Evolutionary conservation across 2,329 filamentous ascomycete genomes (phyloP).

Genomic region (Ophioceras dolichostomum): DNA sequence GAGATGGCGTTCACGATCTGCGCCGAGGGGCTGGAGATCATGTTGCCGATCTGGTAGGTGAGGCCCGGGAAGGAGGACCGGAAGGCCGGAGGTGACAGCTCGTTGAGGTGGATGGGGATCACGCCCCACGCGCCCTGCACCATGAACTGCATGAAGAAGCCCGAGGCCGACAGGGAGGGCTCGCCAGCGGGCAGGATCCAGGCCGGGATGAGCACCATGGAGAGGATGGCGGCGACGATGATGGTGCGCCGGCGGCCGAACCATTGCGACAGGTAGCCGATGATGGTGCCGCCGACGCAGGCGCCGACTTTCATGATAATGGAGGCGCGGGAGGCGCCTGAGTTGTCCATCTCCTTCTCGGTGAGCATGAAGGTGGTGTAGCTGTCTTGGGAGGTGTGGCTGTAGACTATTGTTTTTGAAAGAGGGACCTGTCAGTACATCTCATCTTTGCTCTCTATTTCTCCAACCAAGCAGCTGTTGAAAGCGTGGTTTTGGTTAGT

Average conservation of each 20-base stretch:
- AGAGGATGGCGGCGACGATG: constrained; percentile 45
- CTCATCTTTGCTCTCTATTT: too few species aligned
- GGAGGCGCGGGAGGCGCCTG: constrained; percentile 56
- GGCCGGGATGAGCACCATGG: constrained; percentile 51
- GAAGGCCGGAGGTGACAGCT: constrained; percentile 60
- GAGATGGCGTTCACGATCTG: constrained; percentile 69
- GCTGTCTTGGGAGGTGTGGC: constrained; percentile 68
- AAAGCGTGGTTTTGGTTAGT: constrained; percentile 16
- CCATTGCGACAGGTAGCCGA: constrained; percentile 66
- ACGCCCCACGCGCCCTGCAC: constrained; percentile 69
- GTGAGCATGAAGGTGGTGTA: constrained; percentile 72
- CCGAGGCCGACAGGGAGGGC: constrained; percentile 44
- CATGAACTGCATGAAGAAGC: constrained; percentile 60
- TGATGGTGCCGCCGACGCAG: constrained; percentile 59
- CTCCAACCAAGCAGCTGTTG: not conserved
- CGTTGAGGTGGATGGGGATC: constrained; percentile 69
- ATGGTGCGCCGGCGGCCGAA: constrained; percentile 61
- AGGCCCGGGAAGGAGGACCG: constrained; percentile 65
- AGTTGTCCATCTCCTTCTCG: constrained; percentile 56
- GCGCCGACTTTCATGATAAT: constrained; percentile 73
- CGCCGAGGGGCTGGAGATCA: constrained; percentile 55
- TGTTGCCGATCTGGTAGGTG: constrained; percentile 66
- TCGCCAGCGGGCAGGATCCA: constrained; percentile 57
- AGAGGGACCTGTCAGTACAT: constrained; percentile 21
- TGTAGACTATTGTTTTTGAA: constrained; percentile 51